phyloP scores from a whole-genome alignment of 768 basidiomycete genomes.

The Trametes villosa region DNA sequence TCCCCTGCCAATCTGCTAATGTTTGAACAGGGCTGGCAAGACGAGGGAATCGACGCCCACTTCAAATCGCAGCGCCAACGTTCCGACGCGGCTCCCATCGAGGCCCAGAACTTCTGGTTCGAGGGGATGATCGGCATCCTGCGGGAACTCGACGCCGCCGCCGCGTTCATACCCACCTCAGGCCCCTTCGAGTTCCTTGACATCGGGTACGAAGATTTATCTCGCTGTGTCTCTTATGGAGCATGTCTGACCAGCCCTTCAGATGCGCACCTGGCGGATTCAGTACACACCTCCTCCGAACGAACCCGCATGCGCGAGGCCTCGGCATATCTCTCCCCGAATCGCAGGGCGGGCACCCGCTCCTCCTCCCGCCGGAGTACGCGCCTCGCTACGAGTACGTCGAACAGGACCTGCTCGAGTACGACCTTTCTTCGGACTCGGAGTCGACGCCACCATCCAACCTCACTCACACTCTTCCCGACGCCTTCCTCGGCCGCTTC shows the following conservation, averaged over 20 bases:
- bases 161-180: not conserved
- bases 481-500: not conserved
- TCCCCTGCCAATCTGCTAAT: not conserved
- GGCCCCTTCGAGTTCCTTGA: not conserved
- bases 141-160: not conserved
- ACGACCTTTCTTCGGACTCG: not conserved
- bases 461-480: not conserved
- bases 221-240: not conserved
- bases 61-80: not conserved
- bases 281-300: not conserved
- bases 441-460: not conserved
- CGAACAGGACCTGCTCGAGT: slow-evolving; percentile 1
- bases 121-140: not conserved
- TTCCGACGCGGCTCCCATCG: not conserved
- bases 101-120: not conserved
- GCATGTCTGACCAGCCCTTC: not conserved
- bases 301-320: not conserved
- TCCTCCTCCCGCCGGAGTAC: not conserved
- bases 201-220: too few species aligned
- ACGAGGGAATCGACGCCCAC: not conserved
- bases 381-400: not conserved
- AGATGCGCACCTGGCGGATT: slow-evolving; percentile 10
- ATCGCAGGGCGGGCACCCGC: not conserved
- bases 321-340: slow-evolving; percentile 1
- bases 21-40: slow-evolving; percentile 6